Base-by-base conservation (phyloP, 768 basidiomycete genomes). In the Agaricus blazei region DNA sequence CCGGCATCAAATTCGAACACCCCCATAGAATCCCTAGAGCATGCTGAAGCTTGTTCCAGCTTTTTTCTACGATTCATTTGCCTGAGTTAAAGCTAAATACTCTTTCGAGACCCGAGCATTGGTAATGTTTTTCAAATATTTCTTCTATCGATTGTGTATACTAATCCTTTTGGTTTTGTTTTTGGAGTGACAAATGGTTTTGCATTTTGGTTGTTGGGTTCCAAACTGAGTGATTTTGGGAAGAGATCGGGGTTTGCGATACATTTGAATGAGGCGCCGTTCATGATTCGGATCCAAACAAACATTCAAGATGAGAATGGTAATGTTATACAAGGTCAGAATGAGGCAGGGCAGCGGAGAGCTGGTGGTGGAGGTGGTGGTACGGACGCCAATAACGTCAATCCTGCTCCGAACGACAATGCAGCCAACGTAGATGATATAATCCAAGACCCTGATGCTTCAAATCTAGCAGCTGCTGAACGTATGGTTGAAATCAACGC, bases 401-500 rank as follows among this genome's bases (percentile, higher is more conserved):
- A 31, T 31, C 4, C 4, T 31, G 31, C 31, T 31, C 31, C 31
- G 31, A 31, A 31, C 9, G 31, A 4, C n/a, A n/a, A n/a, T 31
- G 31, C 31, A 31, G 31, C 31, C 11, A 40, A 41, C n/a, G 40
- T 15, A 6, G 40, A 41, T 41, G 40, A 19, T 41, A 54, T n/a
- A 19, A 63, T 53, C n/a, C 56, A 72, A 11, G 69, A 75, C 58
- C 72, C 73, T 42, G 68, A 75, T 28, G 74, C 61, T 14, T 82
- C 72, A 7, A 79, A 69, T 0, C 64, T 72, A 9, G 69, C 67
- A 48, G 84, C 77, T 1, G 83, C 84, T 0, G 79, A 83, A 60
- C 78, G 80, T 58, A 77, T 81, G 41, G 78, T 87, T 51, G 75
- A 78, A 41, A 70, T 83, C 60, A 79, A 81, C 19, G 76, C 80